Percentiles rank a stretch among this genome's conserved stretches.
phyloP scores from a whole-genome alignment of 441 rosid species.

The Dalechampia spathulata region DNA sequence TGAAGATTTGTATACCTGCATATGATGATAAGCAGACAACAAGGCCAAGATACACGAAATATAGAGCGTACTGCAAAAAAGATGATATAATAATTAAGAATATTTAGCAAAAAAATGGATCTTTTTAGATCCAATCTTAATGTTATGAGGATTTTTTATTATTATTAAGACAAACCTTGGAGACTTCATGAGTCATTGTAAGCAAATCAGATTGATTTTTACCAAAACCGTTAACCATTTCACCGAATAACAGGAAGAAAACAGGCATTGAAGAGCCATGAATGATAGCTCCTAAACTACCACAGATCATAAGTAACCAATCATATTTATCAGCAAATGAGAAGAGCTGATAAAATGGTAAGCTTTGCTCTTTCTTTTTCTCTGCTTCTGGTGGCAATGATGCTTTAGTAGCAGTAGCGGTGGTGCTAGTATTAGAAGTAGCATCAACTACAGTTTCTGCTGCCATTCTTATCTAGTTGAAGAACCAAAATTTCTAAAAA shows the following conservation, averaged over 20 bases:
- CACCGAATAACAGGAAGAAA: slow-evolving; percentile 84
- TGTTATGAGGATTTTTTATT: neutral
- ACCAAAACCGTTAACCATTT: slow-evolving; percentile 98
- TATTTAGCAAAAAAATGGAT: slow-evolving; percentile 7
- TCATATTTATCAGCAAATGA: slow-evolving; percentile 89
- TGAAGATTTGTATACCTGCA: slow-evolving; percentile 57
- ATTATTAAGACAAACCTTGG: too few species aligned
- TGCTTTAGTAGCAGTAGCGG: slow-evolving; percentile 20
- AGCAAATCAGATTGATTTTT: slow-evolving; percentile 82
- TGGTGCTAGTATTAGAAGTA: neutral
- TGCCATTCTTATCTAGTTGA: slow-evolving; percentile 28
- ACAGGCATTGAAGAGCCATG: slow-evolving; percentile 98
- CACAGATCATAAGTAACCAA: slow-evolving; percentile 64
- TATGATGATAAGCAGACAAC: slow-evolving; percentile 94
- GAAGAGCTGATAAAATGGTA: slow-evolving; percentile 86
- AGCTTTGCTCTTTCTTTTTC: slow-evolving; percentile 92
- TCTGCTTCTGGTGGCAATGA: slow-evolving; percentile 60
- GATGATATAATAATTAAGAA: too few species aligned
- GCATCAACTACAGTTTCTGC: slow-evolving; percentile 43
- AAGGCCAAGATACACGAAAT: slow-evolving; percentile 91
- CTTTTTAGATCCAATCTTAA: slow-evolving; percentile 44
- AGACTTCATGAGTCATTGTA: slow-evolving; percentile 88
- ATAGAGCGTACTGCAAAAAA: slow-evolving; percentile 77
- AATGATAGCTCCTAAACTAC: slow-evolving; percentile 81
- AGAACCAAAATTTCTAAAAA: neutral